Percentiles rank a stretch among this genome's conserved stretches.
Conservation (phyloP, 306 rosid genomes). For the Astragalus membranaceus region DNA sequence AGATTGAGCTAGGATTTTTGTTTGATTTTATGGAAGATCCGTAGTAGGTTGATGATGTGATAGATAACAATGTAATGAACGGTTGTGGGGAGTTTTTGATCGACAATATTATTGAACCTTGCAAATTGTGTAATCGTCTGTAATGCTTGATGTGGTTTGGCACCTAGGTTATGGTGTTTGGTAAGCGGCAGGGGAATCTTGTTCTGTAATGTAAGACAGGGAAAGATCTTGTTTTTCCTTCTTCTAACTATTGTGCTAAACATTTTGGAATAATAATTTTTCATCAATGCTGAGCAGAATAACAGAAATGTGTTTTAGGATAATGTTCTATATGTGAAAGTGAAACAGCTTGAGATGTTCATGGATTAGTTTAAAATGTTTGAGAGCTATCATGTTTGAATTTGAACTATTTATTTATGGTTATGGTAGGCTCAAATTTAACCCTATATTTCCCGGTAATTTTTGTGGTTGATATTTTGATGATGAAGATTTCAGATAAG, state of each 20-base stretch:
- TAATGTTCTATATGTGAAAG: background rate
- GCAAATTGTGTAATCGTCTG: background rate
- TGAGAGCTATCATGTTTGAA: background rate
- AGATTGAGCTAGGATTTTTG: conserved; percentile 6
- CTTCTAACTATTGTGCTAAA: background rate
- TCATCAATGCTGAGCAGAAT: background rate
- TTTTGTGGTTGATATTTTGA: background rate
- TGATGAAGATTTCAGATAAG: background rate
- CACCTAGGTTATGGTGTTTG: background rate
- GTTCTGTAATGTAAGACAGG: background rate
- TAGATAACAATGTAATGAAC: background rate
- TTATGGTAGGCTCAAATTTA: background rate
- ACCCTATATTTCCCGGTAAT: background rate
- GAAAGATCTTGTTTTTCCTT: background rate
- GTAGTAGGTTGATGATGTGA: background rate
- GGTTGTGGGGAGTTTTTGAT: background rate
- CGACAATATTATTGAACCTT: background rate
- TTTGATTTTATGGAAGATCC: background rate
- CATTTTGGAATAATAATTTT: background rate
- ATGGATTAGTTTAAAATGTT: background rate
- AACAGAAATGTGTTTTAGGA: background rate
- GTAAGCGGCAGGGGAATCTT: background rate
- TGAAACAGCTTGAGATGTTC: background rate
- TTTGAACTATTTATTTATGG: background rate
- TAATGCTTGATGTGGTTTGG: background rate